Evolutionary conservation across 2,329 filamentous ascomycete genomes (phyloP).

Genomic region (Trichoderma endophyticum): DNA sequence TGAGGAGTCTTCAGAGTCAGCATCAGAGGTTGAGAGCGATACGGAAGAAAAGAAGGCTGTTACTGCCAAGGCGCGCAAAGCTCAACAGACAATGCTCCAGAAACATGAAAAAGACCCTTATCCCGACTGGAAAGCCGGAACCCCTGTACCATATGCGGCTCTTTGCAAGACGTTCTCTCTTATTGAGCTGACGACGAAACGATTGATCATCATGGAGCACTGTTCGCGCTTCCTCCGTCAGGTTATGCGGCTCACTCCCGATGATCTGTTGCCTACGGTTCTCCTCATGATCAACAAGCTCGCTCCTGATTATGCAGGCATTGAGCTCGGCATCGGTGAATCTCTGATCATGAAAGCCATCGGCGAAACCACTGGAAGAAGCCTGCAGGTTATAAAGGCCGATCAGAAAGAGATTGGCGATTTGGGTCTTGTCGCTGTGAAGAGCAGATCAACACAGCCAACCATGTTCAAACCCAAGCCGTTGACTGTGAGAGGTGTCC

Average conservation of each 20-base stretch:
- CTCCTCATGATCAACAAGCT: constrained; percentile 98
- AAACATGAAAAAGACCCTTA: constrained; percentile 73
- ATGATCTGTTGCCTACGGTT: constrained; percentile 82
- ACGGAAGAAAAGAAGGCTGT: constrained; percentile 63
- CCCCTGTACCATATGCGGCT: constrained; percentile 89
- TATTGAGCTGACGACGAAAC: constrained; percentile 90
- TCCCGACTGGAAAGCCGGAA: constrained; percentile 87
- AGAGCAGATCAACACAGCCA: constrained; percentile 89
- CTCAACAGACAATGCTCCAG: constrained; percentile 73
- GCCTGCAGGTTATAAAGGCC: constrained; percentile 82
- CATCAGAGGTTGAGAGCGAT: constrained; percentile 47
- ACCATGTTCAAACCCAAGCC: constrained; percentile 98
- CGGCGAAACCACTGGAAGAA: constrained; percentile 88
- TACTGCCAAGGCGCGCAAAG: constrained; percentile 72
- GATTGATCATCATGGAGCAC: constrained; percentile 81
- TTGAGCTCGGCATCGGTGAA: constrained; percentile 97
- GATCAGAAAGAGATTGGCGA: constrained; percentile 97
- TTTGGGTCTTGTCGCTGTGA: constrained; percentile 88
- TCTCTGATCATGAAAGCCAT: constrained; percentile 99
- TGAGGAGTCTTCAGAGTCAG: constrained; percentile 29
- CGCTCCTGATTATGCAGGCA: constrained; percentile 91
- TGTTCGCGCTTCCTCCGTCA: constrained; percentile 90
- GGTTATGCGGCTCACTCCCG: constrained; percentile 85
- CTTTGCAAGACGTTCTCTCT: constrained; percentile 93
- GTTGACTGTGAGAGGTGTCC: constrained; percentile 80